These are phyloP conservation scores for Boletus sp. DNA, from an alignment of 768 basidiomycete genomes.

Conservation along the genomic window DNA sequence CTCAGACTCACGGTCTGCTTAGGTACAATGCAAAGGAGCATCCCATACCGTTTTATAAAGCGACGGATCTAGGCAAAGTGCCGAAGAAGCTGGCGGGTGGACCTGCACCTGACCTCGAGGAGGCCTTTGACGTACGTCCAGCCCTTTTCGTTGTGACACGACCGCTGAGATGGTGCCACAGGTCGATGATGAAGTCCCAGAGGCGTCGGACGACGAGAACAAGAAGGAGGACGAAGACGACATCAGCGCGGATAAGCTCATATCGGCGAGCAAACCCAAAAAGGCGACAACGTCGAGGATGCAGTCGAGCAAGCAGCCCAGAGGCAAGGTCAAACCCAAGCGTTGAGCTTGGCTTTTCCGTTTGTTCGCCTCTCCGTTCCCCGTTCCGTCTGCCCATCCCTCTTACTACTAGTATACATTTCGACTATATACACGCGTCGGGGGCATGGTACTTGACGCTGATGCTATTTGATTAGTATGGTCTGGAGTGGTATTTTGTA, in stretches of 20 bases:
- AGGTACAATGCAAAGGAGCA: conserved; percentile 91
- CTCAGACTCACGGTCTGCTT: neutral
- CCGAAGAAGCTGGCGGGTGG: conserved; percentile 79
- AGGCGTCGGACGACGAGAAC: conserved; percentile 51
- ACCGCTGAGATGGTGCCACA: conserved; percentile 15
- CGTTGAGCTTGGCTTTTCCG: neutral
- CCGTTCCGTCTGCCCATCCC: neutral
- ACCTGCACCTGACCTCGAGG: conserved; percentile 86
- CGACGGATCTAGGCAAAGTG: conserved; percentile 70
- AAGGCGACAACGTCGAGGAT: neutral
- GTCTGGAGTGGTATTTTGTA: too few relatives aligned
- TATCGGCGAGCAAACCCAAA: conserved; percentile 51
- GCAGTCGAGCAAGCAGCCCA: conserved; percentile 16
- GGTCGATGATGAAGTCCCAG: conserved; percentile 47
- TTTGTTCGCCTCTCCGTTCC: neutral
- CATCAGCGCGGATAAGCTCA: conserved; percentile 55
- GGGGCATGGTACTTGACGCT: too few relatives aligned
- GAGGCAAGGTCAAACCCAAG: conserved; percentile 21
- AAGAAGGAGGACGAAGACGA: conserved; percentile 35
- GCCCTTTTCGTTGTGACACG: neutral
- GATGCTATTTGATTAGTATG: too few relatives aligned
- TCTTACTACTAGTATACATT: neutral
- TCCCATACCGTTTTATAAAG: conserved; percentile 94
- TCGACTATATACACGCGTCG: too few relatives aligned
- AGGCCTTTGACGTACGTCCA: conserved; percentile 73